phyloP scores from a whole-genome alignment of 73 alveolate genomes.

The Loxodes magnus region DNA sequence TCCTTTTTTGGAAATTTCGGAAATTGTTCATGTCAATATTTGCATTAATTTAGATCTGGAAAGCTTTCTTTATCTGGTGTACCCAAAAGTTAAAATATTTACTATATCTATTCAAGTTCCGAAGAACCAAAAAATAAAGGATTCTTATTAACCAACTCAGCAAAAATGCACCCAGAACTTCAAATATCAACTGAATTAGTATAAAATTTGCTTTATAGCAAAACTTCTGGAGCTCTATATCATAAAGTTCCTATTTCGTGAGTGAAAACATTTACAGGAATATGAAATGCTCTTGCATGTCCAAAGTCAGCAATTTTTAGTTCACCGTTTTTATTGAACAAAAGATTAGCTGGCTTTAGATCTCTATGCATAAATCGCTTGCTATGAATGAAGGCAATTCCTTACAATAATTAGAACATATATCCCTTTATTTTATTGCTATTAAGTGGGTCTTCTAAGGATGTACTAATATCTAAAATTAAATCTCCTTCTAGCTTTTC shows the following conservation, averaged over 20 bases:
- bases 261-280: constrained; percentile 28
- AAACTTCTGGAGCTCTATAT: constrained; percentile 39
- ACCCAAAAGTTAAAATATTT: constrained; percentile 30
- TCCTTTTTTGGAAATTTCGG: no score
- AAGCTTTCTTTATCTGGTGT: constrained; percentile 24
- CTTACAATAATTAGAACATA: no score
- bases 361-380: constrained; percentile 78
- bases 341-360: constrained; percentile 64
- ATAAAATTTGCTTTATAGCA: constrained; percentile 24
- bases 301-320: constrained; percentile 74
- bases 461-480: no score
- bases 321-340: constrained; percentile 22
- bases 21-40: no score
- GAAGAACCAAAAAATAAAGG: constrained; percentile 33
- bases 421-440: no score
- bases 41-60: no score
- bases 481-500: no score
- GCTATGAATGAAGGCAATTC: constrained; percentile 53
- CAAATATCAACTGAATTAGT: constrained; percentile 32
- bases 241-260: constrained; percentile 31
- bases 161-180: constrained; percentile 39
- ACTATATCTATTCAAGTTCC: constrained; percentile 26
- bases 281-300: constrained; percentile 48
- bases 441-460: no score
- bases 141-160: constrained; percentile 14